Conservation (phyloP, 192 early-diverging fungal species). For the Coemansia sp. region DNA sequence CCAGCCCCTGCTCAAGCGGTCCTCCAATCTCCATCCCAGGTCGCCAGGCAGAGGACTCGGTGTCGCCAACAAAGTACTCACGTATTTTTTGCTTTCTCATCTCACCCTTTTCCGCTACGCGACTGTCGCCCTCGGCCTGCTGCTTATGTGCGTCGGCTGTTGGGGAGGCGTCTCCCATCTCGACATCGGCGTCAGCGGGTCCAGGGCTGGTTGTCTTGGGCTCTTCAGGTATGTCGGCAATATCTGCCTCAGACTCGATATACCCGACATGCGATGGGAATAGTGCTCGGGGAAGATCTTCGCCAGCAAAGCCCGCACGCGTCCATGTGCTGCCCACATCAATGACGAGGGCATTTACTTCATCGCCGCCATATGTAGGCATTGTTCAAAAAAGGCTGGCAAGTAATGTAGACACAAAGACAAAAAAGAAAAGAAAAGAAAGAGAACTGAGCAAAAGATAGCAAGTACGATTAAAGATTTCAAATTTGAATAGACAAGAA, state of each 20-base stretch:
- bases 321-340: slow-evolving; percentile 88
- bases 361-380: slow-evolving; percentile 72
- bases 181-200: slow-evolving; percentile 21
- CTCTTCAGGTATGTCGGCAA: slow-evolving; percentile 19
- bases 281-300: slow-evolving; percentile 88
- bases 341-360: slow-evolving; percentile 92
- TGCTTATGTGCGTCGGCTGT: not conserved
- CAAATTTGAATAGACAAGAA: no score
- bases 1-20: slow-evolving; percentile 88
- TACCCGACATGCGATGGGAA: slow-evolving; percentile 83
- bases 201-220: slow-evolving; percentile 21
- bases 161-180: slow-evolving; percentile 22
- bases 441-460: not conserved
- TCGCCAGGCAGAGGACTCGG: slow-evolving; percentile 71
- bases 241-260: slow-evolving; percentile 48
- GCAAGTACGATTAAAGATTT: not conserved
- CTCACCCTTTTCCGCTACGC: not conserved
- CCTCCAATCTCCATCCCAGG: slow-evolving; percentile 80
- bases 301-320: slow-evolving; percentile 96
- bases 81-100: slow-evolving; percentile 27
- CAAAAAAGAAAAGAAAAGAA: not conserved
- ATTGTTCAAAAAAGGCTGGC: slow-evolving; percentile 16
- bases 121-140: slow-evolving; percentile 1
- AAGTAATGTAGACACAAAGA: slow-evolving; percentile 4
- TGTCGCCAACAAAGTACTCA: slow-evolving; percentile 73